Percentiles rank a stretch among this genome's conserved stretches.
Conservation (phyloP, 176 grass and related monocot genomes). For the Phragmites australis region DNA sequence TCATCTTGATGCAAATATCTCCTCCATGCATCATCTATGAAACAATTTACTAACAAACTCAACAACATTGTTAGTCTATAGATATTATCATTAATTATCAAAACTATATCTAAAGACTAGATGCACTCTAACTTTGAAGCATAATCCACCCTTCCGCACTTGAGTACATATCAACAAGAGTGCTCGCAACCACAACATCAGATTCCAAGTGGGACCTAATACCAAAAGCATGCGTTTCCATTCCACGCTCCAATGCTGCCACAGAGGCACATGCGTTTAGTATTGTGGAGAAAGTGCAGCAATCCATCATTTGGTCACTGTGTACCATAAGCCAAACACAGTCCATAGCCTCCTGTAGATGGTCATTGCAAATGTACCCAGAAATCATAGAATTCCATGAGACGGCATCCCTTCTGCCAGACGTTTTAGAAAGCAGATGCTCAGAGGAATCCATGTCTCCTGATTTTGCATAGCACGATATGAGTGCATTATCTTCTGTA, state of each 20-base stretch:
- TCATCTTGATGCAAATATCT: too few relatives aligned
- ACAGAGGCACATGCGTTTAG: conserved; percentile 75
- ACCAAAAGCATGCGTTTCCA: conserved; percentile 86
- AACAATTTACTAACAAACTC: too few relatives aligned
- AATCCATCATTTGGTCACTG: conserved; percentile 64
- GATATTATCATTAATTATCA: too few relatives aligned
- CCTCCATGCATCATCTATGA: too few relatives aligned
- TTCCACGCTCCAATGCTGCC: conserved; percentile 65
- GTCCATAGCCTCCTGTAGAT: conserved; percentile 76
- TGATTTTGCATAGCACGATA: conserved; percentile 83
- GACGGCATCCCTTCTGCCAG: conserved; percentile 58
- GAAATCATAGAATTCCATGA: conserved; percentile 86
- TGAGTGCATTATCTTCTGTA: conserved; percentile 61
- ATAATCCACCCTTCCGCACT: conserved; percentile 84
- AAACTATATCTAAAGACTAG: too few relatives aligned
- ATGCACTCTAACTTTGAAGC: too few relatives aligned
- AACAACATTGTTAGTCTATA: too few relatives aligned
- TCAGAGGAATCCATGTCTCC: conserved; percentile 65
- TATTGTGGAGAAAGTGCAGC: conserved; percentile 67
- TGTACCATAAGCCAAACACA: conserved; percentile 75
- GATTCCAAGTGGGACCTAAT: conserved; percentile 61
- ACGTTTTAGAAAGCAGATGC: conserved; percentile 60
- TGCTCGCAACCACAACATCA: conserved; percentile 71
- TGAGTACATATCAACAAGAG: conserved; percentile 86
- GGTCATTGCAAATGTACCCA: conserved; percentile 76